Evolutionary conservation across 306 rosid species (phyloP).

Genomic region (Crataegus laevigata): DNA sequence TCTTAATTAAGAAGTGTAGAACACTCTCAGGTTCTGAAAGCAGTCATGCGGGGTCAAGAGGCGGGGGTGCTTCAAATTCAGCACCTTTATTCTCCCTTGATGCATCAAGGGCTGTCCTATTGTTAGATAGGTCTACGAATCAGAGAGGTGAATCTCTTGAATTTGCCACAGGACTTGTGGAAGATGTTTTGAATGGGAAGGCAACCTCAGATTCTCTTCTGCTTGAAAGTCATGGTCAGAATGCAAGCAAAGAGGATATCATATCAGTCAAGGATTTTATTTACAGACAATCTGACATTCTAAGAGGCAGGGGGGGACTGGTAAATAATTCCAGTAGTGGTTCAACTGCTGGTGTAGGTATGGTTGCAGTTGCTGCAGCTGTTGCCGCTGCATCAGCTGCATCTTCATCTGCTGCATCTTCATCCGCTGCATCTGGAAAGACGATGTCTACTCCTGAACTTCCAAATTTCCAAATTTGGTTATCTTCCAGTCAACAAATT

Average conservation of each 20-base stretch:
- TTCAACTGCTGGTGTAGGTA: constrained; percentile 73
- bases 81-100: constrained; percentile 78
- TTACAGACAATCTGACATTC: constrained; percentile 72
- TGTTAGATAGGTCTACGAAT: constrained; percentile 57
- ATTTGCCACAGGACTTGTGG: constrained; percentile 62
- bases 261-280: constrained; percentile 74
- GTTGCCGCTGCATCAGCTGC: constrained; percentile 77
- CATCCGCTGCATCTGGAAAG: constrained; percentile 72
- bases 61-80: constrained; percentile 44
- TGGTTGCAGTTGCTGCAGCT: constrained; percentile 87
- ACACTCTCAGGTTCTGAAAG: constrained; percentile 62
- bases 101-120: constrained; percentile 72
- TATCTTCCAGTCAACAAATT: constrained; percentile 61
- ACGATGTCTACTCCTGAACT: constrained; percentile 61
- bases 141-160: constrained; percentile 67
- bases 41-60: constrained; percentile 56
- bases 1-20: constrained; percentile 70
- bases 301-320: constrained; percentile 70
- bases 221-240: constrained; percentile 70
- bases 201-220: constrained; percentile 81
- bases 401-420: constrained; percentile 45
- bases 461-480: constrained; percentile 77
- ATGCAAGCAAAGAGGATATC: constrained; percentile 63
- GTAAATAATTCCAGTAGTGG: constrained; percentile 57
- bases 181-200: constrained; percentile 74